Base-by-base conservation (phyloP, 2,329 filamentous ascomycete genomes). In the Colletotrichum sansevieriae region DNA sequence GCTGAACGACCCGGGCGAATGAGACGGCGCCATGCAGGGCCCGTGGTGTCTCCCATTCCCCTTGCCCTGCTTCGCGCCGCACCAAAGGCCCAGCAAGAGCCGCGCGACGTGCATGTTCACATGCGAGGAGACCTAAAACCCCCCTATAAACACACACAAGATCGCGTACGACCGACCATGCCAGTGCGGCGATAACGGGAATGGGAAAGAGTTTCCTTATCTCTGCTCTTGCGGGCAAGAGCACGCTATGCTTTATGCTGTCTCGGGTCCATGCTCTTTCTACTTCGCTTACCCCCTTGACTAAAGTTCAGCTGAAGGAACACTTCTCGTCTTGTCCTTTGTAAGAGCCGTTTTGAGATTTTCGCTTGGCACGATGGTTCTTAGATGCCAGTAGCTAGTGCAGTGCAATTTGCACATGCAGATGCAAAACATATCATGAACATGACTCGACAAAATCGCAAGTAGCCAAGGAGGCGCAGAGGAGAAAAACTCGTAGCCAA, bases 161-260 rank as follows among this genome's bases (percentile, higher is more conserved):
- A 25, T 25, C 13, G 18, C 33, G 49, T 67, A 22, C 15, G 25
- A 43, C 37, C 15, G 25, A 43, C 37, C n/a, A 44, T 60, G 59
- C 64, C 58, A 51, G 58, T 60, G 49, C 62, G 43, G 65, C 33
- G 55, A 65, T 65, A 60, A 65, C 60, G 25, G 25, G 25, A 25
- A 25, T 5, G 54, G 37, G 65, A 52, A 59, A 59, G 52, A 59
- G 46, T 65, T 51, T 65, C n/a, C 62, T 65, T 68, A 68, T 65
- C 65, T 68, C 25, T 52, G 47, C 15, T 18, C 18, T 25, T 47
- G 58, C 35, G 11, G 15, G 15, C 25, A 25, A 46, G 25, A 15
- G 33, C 44, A 35, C 52, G 15, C 37, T 25, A 37, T 39, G 44
- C 60, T 63, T 67, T 59, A 64, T 64, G 52, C 54, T 25, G 52